A percentile compares a stretch with the other conserved stretches of the same genome.
These are phyloP conservation scores for Metarhizium brunneum DNA, from an alignment of 2,329 filamentous ascomycete species.

Conservation along the genomic window DNA sequence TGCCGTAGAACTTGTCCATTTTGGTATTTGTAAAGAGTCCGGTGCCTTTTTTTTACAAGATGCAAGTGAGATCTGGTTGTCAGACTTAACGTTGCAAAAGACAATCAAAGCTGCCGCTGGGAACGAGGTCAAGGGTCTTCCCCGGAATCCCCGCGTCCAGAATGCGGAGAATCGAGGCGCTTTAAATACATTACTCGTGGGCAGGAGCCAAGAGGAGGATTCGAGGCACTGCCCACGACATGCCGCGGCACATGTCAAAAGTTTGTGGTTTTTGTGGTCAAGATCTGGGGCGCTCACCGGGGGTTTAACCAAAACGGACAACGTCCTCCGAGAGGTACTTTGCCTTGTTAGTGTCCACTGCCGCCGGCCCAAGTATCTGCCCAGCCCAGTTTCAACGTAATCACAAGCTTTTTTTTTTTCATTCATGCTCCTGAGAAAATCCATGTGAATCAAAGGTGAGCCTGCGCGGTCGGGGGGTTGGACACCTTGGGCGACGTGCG, in stretches of 20 bases:
- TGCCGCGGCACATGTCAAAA: slow-evolving; percentile 2
- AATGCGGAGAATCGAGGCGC: background rate
- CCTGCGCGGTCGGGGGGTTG: too few species aligned
- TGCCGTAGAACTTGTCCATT: slow-evolving; percentile 1
- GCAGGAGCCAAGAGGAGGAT: background rate
- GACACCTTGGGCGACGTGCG: too few species aligned
- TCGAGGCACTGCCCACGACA: background rate
- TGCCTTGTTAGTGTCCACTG: background rate
- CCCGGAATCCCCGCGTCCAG: background rate
- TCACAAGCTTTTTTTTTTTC: too few species aligned
- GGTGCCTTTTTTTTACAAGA: too few species aligned
- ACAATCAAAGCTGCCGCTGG: background rate
- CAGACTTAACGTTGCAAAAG: background rate
- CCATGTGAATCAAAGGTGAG: too few species aligned
- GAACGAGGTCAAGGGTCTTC: background rate
- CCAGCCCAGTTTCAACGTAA: too few species aligned
- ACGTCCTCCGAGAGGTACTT: background rate
- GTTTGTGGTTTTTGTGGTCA: background rate
- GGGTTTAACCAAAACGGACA: background rate
- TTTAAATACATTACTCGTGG: background rate
- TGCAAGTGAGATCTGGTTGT: background rate
- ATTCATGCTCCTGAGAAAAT: too few species aligned
- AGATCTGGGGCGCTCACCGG: background rate
- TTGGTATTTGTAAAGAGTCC: background rate
- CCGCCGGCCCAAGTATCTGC: too few species aligned